phyloP scores from a whole-genome alignment of 768 basidiomycete genomes.

The Clitopilus hobsonii region DNA sequence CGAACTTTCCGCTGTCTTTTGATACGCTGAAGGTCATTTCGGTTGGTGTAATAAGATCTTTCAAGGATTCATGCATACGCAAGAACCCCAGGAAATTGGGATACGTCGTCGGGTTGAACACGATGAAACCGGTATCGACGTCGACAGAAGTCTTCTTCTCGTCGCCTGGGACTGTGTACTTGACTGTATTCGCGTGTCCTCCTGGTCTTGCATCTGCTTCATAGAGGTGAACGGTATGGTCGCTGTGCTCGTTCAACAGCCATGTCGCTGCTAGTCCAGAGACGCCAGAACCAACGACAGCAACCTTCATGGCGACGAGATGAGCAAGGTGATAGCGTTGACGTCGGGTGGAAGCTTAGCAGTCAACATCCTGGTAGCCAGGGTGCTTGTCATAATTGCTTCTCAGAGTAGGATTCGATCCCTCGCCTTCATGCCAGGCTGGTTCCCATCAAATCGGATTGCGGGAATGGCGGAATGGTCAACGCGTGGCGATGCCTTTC shows the following conservation, averaged over 20 bases:
- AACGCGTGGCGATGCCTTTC: not conserved
- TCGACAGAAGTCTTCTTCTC: conserved; percentile 31
- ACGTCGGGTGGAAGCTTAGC: not conserved
- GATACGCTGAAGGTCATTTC: conserved; percentile 81
- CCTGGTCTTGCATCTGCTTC: conserved; percentile 65
- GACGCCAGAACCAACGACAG: conserved; percentile 75
- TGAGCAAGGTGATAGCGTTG: too few relatives aligned
- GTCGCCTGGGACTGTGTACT: conserved; percentile 37
- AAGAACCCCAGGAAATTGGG: conserved; percentile 78
- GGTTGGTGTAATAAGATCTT: conserved; percentile 49
- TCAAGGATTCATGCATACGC: conserved; percentile 28
- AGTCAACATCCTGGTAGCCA: not conserved
- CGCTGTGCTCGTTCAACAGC: conserved; percentile 71
- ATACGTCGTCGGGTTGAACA: conserved; percentile 72
- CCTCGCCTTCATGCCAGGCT: not conserved
- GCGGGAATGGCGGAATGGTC: not conserved
- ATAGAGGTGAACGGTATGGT: conserved; percentile 72
- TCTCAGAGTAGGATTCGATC: not conserved
- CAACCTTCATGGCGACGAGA: conserved; percentile 47
- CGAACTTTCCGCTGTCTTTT: conserved; percentile 61
- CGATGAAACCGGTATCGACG: conserved; percentile 70
- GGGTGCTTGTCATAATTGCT: not conserved
- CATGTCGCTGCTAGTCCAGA: conserved; percentile 76
- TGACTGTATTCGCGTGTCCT: conserved; percentile 75
- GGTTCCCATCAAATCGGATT: not conserved